A percentile compares a stretch with the other conserved stretches of the same genome.
Conservation (phyloP, 2,329 filamentous ascomycete genomes). For the Pseudocercospora crystallina region DNA sequence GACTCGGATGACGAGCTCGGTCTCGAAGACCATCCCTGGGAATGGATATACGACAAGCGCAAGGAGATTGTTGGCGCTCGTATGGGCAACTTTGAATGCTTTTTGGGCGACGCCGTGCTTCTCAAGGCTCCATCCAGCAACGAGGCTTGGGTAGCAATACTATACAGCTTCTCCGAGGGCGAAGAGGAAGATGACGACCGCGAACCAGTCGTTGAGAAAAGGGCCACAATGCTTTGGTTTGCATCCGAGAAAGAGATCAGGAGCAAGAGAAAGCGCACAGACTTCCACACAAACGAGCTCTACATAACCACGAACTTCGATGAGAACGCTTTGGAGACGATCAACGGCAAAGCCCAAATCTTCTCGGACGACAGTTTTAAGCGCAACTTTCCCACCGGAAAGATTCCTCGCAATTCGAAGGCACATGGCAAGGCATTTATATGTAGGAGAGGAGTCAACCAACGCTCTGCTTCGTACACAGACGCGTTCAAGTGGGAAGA, state of each 20-base stretch:
- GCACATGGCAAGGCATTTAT: constrained; percentile 85
- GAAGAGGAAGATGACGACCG: constrained; percentile 63
- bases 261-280: constrained; percentile 78
- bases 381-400: constrained; percentile 69
- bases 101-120: constrained; percentile 77
- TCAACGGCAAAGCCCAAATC: constrained; percentile 84
- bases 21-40: constrained; percentile 51
- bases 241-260: constrained; percentile 86
- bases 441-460: constrained; percentile 86
- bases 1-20: constrained; percentile 85
- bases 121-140: constrained; percentile 80
- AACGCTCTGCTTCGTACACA: constrained; percentile 84
- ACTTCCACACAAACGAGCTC: constrained; percentile 79
- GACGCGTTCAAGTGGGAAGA: constrained; percentile 92
- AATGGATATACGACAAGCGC: constrained; percentile 57
- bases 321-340: constrained; percentile 79
- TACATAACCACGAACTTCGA: constrained; percentile 90
- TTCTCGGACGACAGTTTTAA: constrained; percentile 71
- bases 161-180: constrained; percentile 76
- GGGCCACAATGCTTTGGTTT: constrained; percentile 94
- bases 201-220: constrained; percentile 55
- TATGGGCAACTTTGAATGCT: constrained; percentile 78
- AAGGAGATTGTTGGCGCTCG: constrained; percentile 71
- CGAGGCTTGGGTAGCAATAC: constrained; percentile 89
- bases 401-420: constrained; percentile 68